A percentile compares a stretch with the other conserved stretches of the same genome.
Conservation (phyloP, 106 monocot genomes). For the Posidonia australis region DNA sequence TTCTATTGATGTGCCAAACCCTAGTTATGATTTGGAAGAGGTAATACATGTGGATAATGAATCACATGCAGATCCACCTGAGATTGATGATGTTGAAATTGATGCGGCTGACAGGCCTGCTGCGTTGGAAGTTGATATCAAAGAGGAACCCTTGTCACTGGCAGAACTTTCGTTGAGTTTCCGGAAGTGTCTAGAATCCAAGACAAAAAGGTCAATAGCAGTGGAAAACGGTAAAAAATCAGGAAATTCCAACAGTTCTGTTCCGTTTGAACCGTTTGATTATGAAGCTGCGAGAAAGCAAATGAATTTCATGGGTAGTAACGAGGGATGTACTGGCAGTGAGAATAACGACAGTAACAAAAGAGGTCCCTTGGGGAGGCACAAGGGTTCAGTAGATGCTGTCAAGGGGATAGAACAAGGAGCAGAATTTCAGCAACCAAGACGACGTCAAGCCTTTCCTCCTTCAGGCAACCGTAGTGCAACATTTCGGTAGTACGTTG, state of each 20-base stretch:
- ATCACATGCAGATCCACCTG: constrained; percentile 6
- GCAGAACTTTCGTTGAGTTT: constrained; percentile 56
- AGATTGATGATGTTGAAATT: constrained; percentile 2
- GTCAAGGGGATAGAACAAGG: constrained; percentile 4
- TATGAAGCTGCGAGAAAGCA: constrained; percentile 54
- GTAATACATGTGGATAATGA: constrained; percentile 36
- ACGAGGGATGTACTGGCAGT: constrained; percentile 13
- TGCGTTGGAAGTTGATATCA: background rate
- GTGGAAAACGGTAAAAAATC: background rate
- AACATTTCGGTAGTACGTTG: constrained; percentile 36
- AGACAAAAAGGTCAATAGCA: constrained; percentile 15
- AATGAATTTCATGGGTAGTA: constrained; percentile 26
- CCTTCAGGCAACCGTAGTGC: constrained; percentile 64
- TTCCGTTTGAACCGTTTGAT: constrained; percentile 45
- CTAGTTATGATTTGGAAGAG: constrained; percentile 28
- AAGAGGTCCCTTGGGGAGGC: constrained; percentile 1
- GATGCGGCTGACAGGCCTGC: background rate
- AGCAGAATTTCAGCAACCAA: constrained; percentile 25
- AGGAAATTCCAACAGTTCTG: background rate
- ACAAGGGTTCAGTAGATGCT: constrained; percentile 1
- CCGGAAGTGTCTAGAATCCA: constrained; percentile 35
- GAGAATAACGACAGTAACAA: background rate
- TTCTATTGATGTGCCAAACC: background rate
- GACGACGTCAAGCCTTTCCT: constrained; percentile 84
- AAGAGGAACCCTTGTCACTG: constrained; percentile 21